phyloP scores from a whole-genome alignment of 1,139 yeast genomes.

The Lodderomyces oxycetoniae region DNA sequence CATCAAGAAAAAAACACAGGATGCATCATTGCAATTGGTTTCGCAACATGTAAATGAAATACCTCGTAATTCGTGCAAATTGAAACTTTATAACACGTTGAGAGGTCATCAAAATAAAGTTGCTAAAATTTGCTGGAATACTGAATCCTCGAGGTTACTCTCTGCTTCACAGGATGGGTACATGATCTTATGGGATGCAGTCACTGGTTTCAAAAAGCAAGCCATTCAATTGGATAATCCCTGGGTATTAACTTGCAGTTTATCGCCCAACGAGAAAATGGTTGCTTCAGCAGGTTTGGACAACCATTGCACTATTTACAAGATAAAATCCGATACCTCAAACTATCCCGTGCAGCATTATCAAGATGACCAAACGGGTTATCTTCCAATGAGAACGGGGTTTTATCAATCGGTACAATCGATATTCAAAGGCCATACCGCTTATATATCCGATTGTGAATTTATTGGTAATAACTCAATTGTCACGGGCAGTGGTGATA shows the following conservation, averaged over 20 bases:
- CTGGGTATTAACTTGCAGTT: slow-evolving; percentile 76
- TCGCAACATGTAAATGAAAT: slow-evolving; percentile 27
- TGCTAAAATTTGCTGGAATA: slow-evolving; percentile 63
- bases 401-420: slow-evolving; percentile 46
- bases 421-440: slow-evolving; percentile 72
- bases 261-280: slow-evolving; percentile 59
- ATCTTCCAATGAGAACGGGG: slow-evolving; percentile 16
- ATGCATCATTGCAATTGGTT: slow-evolving; percentile 40
- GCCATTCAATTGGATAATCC: slow-evolving; percentile 68
- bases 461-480: slow-evolving; percentile 52
- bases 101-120: slow-evolving; percentile 78
- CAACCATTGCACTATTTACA: slow-evolving; percentile 70
- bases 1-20: slow-evolving; percentile 38
- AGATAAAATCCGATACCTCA: slow-evolving; percentile 27
- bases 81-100: slow-evolving; percentile 39
- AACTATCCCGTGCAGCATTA: slow-evolving; percentile 10
- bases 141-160: slow-evolving; percentile 53
- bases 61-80: slow-evolving; percentile 29
- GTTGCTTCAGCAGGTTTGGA: slow-evolving; percentile 84
- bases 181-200: slow-evolving; percentile 78
- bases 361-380: slow-evolving; percentile 1
- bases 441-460: slow-evolving; percentile 73
- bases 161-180: slow-evolving; percentile 88
- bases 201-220: slow-evolving; percentile 65
- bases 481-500: slow-evolving; percentile 77